Evolutionary conservation across 2,329 filamentous ascomycete species (phyloP).

Genomic region (Trichoderma sp.): DNA sequence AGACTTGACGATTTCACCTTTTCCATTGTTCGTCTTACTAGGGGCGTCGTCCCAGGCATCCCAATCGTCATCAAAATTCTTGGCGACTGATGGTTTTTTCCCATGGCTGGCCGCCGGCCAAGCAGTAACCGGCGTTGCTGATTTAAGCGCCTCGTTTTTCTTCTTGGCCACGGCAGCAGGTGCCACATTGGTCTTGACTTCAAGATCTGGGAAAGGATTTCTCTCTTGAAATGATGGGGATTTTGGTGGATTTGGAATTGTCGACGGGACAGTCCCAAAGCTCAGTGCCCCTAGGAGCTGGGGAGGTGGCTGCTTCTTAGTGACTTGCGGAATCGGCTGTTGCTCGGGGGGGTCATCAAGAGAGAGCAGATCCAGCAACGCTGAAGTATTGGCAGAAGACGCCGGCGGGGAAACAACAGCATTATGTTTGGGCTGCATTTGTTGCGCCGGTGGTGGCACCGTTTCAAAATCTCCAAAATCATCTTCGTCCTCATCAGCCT

Average conservation of each 20-base stretch:
- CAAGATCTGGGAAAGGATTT: slow-evolving; percentile 57
- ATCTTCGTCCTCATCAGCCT: slow-evolving; percentile 55
- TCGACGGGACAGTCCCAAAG: slow-evolving; percentile 37
- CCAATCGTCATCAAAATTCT: slow-evolving; percentile 52
- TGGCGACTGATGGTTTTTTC: slow-evolving; percentile 34
- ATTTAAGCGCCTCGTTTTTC: slow-evolving; percentile 27
- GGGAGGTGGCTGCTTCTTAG: slow-evolving; percentile 36
- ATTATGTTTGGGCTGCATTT: slow-evolving; percentile 25
- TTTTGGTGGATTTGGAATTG: slow-evolving; percentile 53
- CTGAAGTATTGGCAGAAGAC: slow-evolving; percentile 33
- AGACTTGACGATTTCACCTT: slow-evolving; percentile 29
- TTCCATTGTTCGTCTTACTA: slow-evolving; percentile 30
- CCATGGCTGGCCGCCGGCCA: slow-evolving; percentile 44
- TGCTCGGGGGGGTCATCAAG: slow-evolving; percentile 41
- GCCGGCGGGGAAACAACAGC: not conserved
- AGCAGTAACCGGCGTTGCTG: slow-evolving; percentile 47
- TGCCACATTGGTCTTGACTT: slow-evolving; percentile 49
- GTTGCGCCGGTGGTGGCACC: slow-evolving; percentile 36
- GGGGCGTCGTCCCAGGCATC: slow-evolving; percentile 55
- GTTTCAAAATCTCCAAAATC: slow-evolving; percentile 66
- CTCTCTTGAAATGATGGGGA: slow-evolving; percentile 58
- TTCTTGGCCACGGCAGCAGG: slow-evolving; percentile 44
- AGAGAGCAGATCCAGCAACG: slow-evolving; percentile 49
- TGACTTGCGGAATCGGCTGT: slow-evolving; percentile 25
- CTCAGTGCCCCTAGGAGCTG: slow-evolving; percentile 40